Evolutionary conservation across 306 rosid genomes (phyloP).

Genomic region (Gastrolobium bilobum): DNA sequence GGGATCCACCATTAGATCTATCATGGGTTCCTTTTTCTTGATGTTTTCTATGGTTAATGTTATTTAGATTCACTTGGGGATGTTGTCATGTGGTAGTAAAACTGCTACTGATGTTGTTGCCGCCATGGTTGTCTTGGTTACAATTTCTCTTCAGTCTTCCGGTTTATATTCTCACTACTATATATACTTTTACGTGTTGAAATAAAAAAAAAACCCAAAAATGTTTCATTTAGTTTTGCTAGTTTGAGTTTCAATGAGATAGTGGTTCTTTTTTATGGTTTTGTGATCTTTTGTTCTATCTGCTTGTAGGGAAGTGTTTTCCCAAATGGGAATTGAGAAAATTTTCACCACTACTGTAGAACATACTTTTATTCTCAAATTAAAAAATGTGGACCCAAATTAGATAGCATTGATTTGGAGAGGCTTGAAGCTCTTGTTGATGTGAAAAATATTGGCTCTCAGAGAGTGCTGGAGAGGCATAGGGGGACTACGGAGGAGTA

Average conservation of each 20-base stretch:
- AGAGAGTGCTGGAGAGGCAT: no score
- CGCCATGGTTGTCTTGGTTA: constrained; percentile 72
- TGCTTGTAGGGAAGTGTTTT: not conserved
- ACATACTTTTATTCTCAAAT: no score
- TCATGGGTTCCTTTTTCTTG: constrained; percentile 85
- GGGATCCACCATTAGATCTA: constrained; percentile 84
- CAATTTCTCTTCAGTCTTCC: constrained; percentile 66
- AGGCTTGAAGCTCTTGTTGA: no score
- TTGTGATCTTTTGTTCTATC: not conserved
- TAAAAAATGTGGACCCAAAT: no score
- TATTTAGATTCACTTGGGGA: constrained; percentile 82
- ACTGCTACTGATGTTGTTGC: constrained; percentile 71
- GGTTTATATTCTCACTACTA: constrained; percentile 83
- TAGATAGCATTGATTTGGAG: no score
- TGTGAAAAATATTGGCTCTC: no score
- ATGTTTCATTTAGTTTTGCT: not conserved
- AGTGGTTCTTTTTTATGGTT: not conserved
- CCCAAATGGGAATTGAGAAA: not conserved
- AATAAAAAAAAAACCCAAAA: not conserved
- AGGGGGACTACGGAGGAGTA: no score
- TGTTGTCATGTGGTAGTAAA: constrained; percentile 91
- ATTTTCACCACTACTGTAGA: no score
- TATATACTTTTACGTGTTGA: constrained; percentile 76
- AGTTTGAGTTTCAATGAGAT: not conserved
- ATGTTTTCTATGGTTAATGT: constrained; percentile 89